A percentile compares a stretch with the other conserved stretches of the same genome.
phyloP scores from a whole-genome alignment of 176 grass and related monocot genomes.

The bread wheat (Triticum aestivum) region IWGSC_CS_RefSeq_v2.1 NC_057799.1:558648144-558648643 shows the following conservation, averaged over 20 bases:
- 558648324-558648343: slow-evolving; percentile 26
- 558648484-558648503: background rate
- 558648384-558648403: slow-evolving; percentile 65
- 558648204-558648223: slow-evolving; percentile 30
- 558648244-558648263: slow-evolving; percentile 39
- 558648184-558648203: slow-evolving; percentile 27
- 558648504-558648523: background rate
- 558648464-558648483: slow-evolving; percentile 62
- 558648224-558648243: slow-evolving; percentile 44
- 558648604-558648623: slow-evolving; percentile 72
- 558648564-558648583: slow-evolving; percentile 33
- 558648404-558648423: background rate
- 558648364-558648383: slow-evolving; percentile 29
- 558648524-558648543: slow-evolving; percentile 27
- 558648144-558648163: background rate
- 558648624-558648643: slow-evolving; percentile 61
- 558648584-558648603: slow-evolving; percentile 50
- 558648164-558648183: slow-evolving; percentile 19
- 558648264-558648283: background rate
- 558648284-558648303: slow-evolving; percentile 36
- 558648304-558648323: slow-evolving; percentile 36
- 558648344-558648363: background rate
- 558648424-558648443: slow-evolving; percentile 29
- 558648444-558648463: slow-evolving; percentile 55
- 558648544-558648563: background rate